Conservation (phyloP, 73 alveolate species). For the Tetrahymena borealis region DNA sequence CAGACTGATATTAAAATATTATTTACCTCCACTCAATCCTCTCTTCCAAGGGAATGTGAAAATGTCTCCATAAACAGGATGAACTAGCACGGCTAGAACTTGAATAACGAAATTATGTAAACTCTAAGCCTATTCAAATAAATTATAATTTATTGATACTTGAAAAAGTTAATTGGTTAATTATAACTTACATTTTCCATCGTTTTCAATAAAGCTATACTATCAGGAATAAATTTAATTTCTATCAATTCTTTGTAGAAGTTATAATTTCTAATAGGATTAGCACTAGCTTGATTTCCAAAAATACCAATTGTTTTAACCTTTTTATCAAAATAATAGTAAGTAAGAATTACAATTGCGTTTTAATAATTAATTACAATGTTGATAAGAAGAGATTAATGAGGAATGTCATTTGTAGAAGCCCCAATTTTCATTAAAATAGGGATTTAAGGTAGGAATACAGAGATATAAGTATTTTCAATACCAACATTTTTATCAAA, state of each 20-base stretch:
- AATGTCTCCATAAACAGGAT: constrained; percentile 93
- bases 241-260: constrained; percentile 85
- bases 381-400: not conserved
- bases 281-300: constrained; percentile 78
- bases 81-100: constrained; percentile 72
- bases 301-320: constrained; percentile 87
- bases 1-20: not conserved
- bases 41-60: constrained; percentile 92
- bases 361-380: not conserved
- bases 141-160: not conserved
- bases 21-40: constrained; percentile 50
- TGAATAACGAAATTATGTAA: constrained; percentile 69
- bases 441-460: constrained; percentile 55
- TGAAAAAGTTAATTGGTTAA: not conserved
- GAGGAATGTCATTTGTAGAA: constrained; percentile 3
- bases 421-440: constrained; percentile 18
- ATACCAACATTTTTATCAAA: constrained; percentile 73
- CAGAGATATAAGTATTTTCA: constrained; percentile 56
- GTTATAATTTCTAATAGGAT: constrained; percentile 75
- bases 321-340: not conserved
- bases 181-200: not conserved
- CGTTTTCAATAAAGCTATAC: not conserved
- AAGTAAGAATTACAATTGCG: not conserved
- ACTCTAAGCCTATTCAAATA: constrained; percentile 26
- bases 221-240: constrained; percentile 62